phyloP scores from a whole-genome alignment of 805 yeast species.

The Scheffersomyces ergatensis region DNA sequence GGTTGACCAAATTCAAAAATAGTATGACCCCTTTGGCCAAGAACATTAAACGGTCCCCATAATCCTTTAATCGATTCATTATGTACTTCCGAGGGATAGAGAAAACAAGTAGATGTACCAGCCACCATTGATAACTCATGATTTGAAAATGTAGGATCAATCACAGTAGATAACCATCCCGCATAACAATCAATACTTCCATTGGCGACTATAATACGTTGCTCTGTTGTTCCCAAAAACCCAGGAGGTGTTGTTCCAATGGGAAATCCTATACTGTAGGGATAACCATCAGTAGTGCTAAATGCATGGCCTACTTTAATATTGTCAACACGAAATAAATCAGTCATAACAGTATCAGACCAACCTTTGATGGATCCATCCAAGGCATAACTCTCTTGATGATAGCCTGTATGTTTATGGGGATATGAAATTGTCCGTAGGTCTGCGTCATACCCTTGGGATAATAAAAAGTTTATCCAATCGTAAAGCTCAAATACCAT shows the following conservation, averaged over 20 bases:
- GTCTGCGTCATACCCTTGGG: slow-evolving; percentile 14
- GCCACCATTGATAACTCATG: slow-evolving; percentile 48
- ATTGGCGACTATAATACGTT: slow-evolving; percentile 24
- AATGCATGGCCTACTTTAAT: slow-evolving; percentile 22
- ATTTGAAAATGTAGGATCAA: slow-evolving; percentile 15
- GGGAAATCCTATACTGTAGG: slow-evolving; percentile 15
- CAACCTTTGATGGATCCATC: slow-evolving; percentile 64
- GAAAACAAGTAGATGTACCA: slow-evolving; percentile 61
- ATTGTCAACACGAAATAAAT: slow-evolving; percentile 17
- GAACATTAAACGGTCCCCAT: slow-evolving; percentile 57
- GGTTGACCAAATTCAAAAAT: slow-evolving; percentile 58
- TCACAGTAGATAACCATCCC: slow-evolving; percentile 44
- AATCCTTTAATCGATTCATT: slow-evolving; percentile 37
- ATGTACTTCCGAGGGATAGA: slow-evolving; percentile 19
- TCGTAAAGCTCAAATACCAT: slow-evolving; percentile 53
- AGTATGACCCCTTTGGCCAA: neutral
- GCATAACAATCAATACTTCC: slow-evolving; percentile 64
- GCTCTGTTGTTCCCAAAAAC: neutral
- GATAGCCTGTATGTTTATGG: slow-evolving; percentile 3
- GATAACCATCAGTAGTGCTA: neutral
- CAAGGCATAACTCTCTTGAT: slow-evolving; percentile 27
- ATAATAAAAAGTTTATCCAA: slow-evolving; percentile 34
- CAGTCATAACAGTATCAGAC: slow-evolving; percentile 24
- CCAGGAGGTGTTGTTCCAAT: slow-evolving; percentile 12
- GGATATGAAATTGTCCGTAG: slow-evolving; percentile 5